Evolutionary conservation across 768 basidiomycete genomes (phyloP).

Genomic region (Russula sp.): DNA sequence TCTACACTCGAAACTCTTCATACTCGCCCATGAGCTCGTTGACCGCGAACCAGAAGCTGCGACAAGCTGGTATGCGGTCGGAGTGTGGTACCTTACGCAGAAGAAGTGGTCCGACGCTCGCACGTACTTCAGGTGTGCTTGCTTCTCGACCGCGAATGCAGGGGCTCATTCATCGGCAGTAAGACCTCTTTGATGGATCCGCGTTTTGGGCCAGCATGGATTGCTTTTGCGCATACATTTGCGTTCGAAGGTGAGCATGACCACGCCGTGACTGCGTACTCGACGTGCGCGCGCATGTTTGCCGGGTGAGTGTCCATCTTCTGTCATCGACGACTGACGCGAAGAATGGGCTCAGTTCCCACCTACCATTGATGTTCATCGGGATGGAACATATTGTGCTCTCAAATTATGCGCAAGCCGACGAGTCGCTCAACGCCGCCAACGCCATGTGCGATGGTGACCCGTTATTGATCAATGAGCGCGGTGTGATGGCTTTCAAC

Average conservation of each 20-base stretch:
- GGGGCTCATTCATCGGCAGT: constrained; percentile 36
- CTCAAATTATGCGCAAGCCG: constrained; percentile 72
- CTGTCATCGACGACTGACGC: constrained; percentile 4
- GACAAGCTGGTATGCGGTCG: constrained; percentile 97
- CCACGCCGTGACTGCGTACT: constrained; percentile 97
- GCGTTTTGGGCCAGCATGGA: constrained; percentile 93
- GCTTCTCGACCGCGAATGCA: not conserved
- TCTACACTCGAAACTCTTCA: constrained; percentile 88
- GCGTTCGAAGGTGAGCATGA: constrained; percentile 97
- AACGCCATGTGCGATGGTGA: constrained; percentile 78
- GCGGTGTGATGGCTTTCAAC: constrained; percentile 89
- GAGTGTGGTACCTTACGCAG: constrained; percentile 89
- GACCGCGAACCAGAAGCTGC: constrained; percentile 90
- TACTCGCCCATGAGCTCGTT: constrained; percentile 94
- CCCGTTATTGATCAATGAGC: constrained; percentile 85
- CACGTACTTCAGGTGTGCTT: constrained; percentile 85
- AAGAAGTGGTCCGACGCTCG: constrained; percentile 87
- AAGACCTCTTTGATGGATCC: constrained; percentile 98
- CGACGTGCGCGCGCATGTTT: constrained; percentile 92
- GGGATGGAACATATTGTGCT: constrained; percentile 98
- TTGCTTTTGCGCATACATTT: constrained; percentile 96
- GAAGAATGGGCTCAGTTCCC: constrained; percentile 56
- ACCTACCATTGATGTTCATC: constrained; percentile 90
- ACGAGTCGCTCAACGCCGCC: constrained; percentile 84
- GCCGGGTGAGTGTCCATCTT: constrained; percentile 61